Conservation (phyloP, 2,329 filamentous ascomycete species). For the Huntiella abstrusa region DNA sequence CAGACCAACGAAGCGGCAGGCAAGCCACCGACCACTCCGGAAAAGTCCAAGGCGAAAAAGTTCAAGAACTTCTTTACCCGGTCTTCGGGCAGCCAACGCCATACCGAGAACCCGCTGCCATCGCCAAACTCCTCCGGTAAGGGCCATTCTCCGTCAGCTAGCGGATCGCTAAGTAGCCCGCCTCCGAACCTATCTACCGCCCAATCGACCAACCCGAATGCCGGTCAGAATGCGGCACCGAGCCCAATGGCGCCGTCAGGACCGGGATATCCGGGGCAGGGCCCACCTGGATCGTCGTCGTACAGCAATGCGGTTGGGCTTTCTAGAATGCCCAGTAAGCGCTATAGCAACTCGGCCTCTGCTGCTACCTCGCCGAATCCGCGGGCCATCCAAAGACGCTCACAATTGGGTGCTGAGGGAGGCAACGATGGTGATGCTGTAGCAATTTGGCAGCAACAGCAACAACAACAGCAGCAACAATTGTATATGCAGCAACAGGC, state of each 20-base stretch:
- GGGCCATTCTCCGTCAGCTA: neutral
- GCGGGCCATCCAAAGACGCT: conserved; percentile 8
- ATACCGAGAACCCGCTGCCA: conserved; percentile 7
- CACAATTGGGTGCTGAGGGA: conserved; percentile 10
- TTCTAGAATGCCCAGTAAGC: conserved; percentile 37
- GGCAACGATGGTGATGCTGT: conserved; percentile 12
- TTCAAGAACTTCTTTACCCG: conserved; percentile 5
- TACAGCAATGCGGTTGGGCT: conserved; percentile 32
- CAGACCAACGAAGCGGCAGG: neutral
- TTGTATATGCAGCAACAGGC: conserved; percentile 17
- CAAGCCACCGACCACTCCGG: neutral
- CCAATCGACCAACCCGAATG: neutral
- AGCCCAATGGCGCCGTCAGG: conserved; percentile 1
- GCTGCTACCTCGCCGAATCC: conserved; percentile 17
- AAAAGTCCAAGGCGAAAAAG: conserved; percentile 7
- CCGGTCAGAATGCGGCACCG: neutral
- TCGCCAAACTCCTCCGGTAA: neutral
- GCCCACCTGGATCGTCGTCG: neutral
- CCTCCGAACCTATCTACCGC: neutral
- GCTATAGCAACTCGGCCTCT: conserved; percentile 29
- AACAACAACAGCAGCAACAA: conserved; percentile 15
- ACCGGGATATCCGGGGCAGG: conserved; percentile 8
- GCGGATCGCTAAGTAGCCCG: neutral
- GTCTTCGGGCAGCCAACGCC: conserved; percentile 6
- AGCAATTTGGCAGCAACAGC: conserved; percentile 17